phyloP scores from a whole-genome alignment of 768 basidiomycete genomes.

The Panellus pusillus region DNA sequence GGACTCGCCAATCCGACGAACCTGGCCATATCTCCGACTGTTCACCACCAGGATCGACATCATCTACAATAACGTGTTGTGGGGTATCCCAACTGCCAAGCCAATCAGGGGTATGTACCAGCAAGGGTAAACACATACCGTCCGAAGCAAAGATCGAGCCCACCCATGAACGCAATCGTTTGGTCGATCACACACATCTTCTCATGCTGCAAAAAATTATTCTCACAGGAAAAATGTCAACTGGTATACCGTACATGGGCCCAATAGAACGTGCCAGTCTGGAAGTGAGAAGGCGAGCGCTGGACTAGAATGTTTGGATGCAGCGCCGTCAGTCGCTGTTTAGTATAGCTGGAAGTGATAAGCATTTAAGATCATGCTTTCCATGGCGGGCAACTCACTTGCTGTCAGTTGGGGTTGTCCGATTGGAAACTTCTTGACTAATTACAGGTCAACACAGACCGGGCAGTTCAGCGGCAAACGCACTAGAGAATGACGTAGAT shows the following conservation, averaged over 20 bases:
- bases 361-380: conserved; percentile 12
- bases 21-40: conserved; percentile 86
- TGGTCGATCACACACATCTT: conserved; percentile 98
- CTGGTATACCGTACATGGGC: conserved; percentile 70
- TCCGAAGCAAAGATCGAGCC: conserved; percentile 92
- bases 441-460: conserved; percentile 7
- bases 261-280: conserved; percentile 98
- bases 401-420: conserved; percentile 94
- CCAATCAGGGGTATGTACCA: neutral
- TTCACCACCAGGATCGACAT: conserved; percentile 62
- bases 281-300: conserved; percentile 95
- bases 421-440: conserved; percentile 93
- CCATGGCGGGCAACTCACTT: conserved; percentile 49
- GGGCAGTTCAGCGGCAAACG: conserved; percentile 26
- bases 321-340: conserved; percentile 72
- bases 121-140: conserved; percentile 40
- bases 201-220: conserved; percentile 67
- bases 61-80: conserved; percentile 88
- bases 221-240: neutral
- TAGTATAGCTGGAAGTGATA: conserved; percentile 64
- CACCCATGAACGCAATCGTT: conserved; percentile 97
- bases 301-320: conserved; percentile 96
- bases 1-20: conserved; percentile 29
- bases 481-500: conserved; percentile 94
- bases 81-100: conserved; percentile 87